Percentiles rank a stretch among this genome's conserved stretches.
These are phyloP conservation scores for Diplodia intermedia DNA, from an alignment of 2,329 filamentous ascomycete species.

Conservation along the genomic window DNA sequence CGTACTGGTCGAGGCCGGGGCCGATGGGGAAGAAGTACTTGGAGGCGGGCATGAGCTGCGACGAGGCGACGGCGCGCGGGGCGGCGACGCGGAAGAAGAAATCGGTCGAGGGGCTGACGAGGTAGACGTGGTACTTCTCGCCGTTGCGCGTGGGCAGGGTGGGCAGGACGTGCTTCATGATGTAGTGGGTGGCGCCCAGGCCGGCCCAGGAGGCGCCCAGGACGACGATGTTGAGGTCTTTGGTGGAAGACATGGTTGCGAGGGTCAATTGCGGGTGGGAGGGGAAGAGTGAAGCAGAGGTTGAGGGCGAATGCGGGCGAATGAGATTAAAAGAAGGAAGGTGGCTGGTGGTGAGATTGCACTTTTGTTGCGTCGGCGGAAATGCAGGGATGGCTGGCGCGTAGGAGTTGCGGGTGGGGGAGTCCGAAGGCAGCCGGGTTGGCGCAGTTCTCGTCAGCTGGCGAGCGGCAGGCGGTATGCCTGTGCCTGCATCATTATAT, in stretches of 20 bases:
- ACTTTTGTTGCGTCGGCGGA: slow-evolving; percentile 19
- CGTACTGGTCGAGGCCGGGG: slow-evolving; percentile 44
- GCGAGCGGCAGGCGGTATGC: neutral
- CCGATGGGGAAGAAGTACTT: slow-evolving; percentile 45
- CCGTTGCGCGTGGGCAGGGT: slow-evolving; percentile 37
- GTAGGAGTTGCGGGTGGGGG: slow-evolving; percentile 25
- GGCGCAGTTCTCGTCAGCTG: neutral
- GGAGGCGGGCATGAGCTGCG: slow-evolving; percentile 40
- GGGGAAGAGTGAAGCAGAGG: neutral
- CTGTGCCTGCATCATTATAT: neutral
- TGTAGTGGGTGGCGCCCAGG: slow-evolving; percentile 45
- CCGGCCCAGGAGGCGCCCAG: slow-evolving; percentile 48
- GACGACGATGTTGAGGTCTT: slow-evolving; percentile 41
- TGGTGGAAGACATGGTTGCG: slow-evolving; percentile 16
- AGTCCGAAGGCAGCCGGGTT: slow-evolving; percentile 14
- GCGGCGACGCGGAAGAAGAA: slow-evolving; percentile 50
- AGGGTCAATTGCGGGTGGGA: neutral
- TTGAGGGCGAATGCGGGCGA: neutral
- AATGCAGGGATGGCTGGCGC: slow-evolving; percentile 20
- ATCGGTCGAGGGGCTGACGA: slow-evolving; percentile 46
- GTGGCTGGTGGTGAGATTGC: neutral
- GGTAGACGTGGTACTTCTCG: slow-evolving; percentile 42
- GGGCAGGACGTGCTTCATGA: slow-evolving; percentile 43
- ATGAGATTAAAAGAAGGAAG: neutral
- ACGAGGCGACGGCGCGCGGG: slow-evolving; percentile 45